Percentiles rank a stretch among this genome's conserved stretches.
These are phyloP conservation scores for Saitozyma podzolica DNA, from an alignment of 768 basidiomycete genomes.

Conservation along the genomic window DNA sequence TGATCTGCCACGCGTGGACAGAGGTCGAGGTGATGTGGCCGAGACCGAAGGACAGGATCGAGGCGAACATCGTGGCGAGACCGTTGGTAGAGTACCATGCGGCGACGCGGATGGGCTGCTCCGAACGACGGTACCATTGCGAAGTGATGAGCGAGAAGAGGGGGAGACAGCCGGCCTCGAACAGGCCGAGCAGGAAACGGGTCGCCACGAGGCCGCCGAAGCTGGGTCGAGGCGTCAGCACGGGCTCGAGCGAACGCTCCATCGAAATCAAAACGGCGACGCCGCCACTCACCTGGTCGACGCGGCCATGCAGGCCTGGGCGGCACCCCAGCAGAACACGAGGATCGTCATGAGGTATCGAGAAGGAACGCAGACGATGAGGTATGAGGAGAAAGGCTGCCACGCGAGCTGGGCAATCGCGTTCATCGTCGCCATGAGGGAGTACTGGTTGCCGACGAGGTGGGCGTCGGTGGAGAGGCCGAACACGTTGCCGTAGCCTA, in stretches of 20 bases:
- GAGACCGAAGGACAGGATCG: constrained; percentile 31
- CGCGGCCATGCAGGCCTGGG: constrained; percentile 17
- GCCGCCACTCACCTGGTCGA: constrained; percentile 7
- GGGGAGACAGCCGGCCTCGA: constrained; percentile 51
- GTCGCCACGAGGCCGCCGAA: constrained; percentile 28
- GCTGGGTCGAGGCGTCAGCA: constrained; percentile 7
- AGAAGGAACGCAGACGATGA: constrained; percentile 44
- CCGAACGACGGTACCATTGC: constrained; percentile 38
- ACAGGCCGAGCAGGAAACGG: constrained; percentile 52
- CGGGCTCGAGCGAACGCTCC: too few species aligned
- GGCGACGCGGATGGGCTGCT: constrained; percentile 37
- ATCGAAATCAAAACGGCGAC: constrained; percentile 6
- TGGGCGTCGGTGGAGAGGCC: constrained; percentile 24
- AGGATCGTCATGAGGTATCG: constrained; percentile 31
- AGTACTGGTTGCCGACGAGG: constrained; percentile 37
- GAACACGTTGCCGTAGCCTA: constrained; percentile 9
- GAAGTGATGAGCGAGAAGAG: constrained; percentile 52
- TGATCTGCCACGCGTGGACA: constrained; percentile 36
- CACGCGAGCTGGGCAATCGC: constrained; percentile 24
- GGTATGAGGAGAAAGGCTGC: constrained; percentile 39
- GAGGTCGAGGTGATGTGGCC: constrained; percentile 30
- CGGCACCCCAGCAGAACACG: constrained; percentile 28
- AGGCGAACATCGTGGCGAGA: constrained; percentile 32
- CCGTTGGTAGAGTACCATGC: constrained; percentile 47
- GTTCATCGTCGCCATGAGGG: constrained; percentile 20